phyloP scores from a whole-genome alignment of 2,329 filamentous ascomycete species.

The Hansfordia pulvinata region DNA sequence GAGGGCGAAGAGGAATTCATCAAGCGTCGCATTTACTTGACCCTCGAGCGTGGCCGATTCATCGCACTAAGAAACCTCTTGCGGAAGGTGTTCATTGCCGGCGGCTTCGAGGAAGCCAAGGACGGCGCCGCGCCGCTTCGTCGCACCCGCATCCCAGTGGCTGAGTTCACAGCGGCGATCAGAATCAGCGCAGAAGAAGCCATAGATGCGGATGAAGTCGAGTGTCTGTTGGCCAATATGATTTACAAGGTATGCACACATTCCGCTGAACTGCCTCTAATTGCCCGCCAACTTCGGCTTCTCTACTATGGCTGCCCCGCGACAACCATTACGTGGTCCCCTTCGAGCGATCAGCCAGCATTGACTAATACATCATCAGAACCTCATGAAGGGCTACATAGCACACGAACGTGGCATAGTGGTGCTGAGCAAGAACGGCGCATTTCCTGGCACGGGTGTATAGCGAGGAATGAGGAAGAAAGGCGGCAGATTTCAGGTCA shows the following conservation, averaged over 20 bases:
- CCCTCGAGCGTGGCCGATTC: conserved; percentile 81
- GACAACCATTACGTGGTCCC: conserved; percentile 6
- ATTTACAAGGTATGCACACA: conserved; percentile 92
- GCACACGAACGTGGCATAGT: conserved; percentile 80
- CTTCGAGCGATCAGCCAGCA: too few relatives aligned
- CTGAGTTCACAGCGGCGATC: conserved; percentile 76
- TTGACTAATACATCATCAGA: conserved; percentile 35
- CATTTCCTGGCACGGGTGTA: conserved; percentile 81
- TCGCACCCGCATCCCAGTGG: conserved; percentile 66
- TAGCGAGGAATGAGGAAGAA: conserved; percentile 21
- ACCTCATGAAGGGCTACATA: conserved; percentile 96
- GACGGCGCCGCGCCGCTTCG: conserved; percentile 50
- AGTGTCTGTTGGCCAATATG: conserved; percentile 89
- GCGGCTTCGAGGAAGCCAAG: conserved; percentile 68
- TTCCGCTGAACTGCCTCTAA: too few relatives aligned
- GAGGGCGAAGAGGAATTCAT: conserved; percentile 87
- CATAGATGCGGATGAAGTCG: conserved; percentile 83
- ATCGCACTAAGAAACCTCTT: conserved; percentile 85
- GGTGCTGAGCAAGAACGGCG: conserved; percentile 82
- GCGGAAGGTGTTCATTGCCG: conserved; percentile 77
- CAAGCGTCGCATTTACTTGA: conserved; percentile 84
- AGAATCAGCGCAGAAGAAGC: conserved; percentile 54
- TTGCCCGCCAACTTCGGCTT: background rate
- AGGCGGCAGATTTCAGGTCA: conserved; percentile 32
- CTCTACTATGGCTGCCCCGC: too few relatives aligned